phyloP scores from a whole-genome alignment of 163 green algal genomes.

The Coccomyxa subellipsoidea region DNA sequence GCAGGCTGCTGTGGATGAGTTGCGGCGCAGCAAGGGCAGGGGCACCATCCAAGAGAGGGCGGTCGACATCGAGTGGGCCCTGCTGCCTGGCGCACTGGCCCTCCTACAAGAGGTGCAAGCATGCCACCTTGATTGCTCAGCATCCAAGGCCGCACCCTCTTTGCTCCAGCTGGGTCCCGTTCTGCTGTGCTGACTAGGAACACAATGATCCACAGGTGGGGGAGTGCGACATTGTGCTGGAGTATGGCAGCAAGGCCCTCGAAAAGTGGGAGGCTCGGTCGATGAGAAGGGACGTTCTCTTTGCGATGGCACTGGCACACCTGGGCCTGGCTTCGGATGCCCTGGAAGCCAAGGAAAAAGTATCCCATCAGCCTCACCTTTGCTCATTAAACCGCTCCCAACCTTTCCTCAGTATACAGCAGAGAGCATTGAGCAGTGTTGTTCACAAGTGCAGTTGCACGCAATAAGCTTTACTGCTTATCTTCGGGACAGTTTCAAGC shows the following conservation, averaged over 20 bases:
- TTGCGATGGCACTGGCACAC: conserved; percentile 33
- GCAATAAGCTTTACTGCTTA: no score
- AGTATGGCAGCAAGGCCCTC: conserved; percentile 19
- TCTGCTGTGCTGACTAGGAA: neutral
- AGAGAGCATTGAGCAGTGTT: no score
- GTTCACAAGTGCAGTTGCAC: no score
- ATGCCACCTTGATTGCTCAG: neutral
- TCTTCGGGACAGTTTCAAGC: no score
- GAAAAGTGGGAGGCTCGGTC: conserved; percentile 23
- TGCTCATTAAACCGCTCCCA: no score
- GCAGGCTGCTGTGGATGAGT: conserved; percentile 12
- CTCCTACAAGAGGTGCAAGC: conserved; percentile 36
- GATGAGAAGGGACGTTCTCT: conserved; percentile 26
- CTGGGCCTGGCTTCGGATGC: conserved; percentile 22
- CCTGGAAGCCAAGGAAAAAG: conserved; percentile 20
- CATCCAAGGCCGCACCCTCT: neutral
- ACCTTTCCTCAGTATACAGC: no score
- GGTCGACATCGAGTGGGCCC: conserved; percentile 27
- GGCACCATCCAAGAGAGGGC: neutral
- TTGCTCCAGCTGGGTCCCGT: neutral
- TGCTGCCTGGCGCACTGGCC: conserved; percentile 28
- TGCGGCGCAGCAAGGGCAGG: neutral
- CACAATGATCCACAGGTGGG: conserved; percentile 19
- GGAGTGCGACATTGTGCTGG: conserved; percentile 25
- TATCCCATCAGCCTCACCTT: no score